Evolutionary conservation across 306 rosid genomes (phyloP).

Genomic region (Quercus berberidifolia): DNA sequence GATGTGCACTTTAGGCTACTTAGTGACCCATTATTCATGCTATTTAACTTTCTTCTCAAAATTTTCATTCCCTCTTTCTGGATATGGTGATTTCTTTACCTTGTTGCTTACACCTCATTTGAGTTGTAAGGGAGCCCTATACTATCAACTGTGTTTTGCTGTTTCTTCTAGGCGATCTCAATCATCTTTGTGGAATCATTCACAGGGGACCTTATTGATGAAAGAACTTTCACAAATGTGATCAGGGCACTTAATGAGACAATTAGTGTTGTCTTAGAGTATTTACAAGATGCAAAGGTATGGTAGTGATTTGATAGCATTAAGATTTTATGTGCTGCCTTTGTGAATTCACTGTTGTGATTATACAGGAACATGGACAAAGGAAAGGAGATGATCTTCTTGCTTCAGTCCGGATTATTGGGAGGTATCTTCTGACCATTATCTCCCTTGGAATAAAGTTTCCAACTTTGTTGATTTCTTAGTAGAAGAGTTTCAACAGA

Average conservation of each 20-base stretch:
- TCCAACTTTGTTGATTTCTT: background rate
- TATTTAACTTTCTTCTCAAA: background rate
- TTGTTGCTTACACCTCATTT: background rate
- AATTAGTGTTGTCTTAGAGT: constrained; percentile 65
- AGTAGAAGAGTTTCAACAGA: background rate
- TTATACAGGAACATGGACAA: constrained; percentile 70
- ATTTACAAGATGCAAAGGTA: constrained; percentile 90
- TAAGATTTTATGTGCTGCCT: constrained; percentile 13
- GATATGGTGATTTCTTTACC: background rate
- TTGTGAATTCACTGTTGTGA: constrained; percentile 22
- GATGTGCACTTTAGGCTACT: background rate
- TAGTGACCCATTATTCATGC: background rate
- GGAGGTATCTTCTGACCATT: constrained; percentile 51
- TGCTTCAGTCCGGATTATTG: constrained; percentile 88
- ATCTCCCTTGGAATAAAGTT: background rate
- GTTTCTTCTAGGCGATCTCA: background rate
- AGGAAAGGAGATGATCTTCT: constrained; percentile 87
- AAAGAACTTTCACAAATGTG: constrained; percentile 48
- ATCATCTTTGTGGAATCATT: constrained; percentile 17
- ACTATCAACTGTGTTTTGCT: background rate
- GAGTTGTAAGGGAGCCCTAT: constrained; percentile 1
- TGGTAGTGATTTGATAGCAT: constrained; percentile 19
- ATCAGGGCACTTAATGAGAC: constrained; percentile 84
- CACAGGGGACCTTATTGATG: constrained; percentile 57
- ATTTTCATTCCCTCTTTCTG: background rate